phyloP scores from a whole-genome alignment of 352 stramenopile species.

The Globisporangium emineosum region DNA sequence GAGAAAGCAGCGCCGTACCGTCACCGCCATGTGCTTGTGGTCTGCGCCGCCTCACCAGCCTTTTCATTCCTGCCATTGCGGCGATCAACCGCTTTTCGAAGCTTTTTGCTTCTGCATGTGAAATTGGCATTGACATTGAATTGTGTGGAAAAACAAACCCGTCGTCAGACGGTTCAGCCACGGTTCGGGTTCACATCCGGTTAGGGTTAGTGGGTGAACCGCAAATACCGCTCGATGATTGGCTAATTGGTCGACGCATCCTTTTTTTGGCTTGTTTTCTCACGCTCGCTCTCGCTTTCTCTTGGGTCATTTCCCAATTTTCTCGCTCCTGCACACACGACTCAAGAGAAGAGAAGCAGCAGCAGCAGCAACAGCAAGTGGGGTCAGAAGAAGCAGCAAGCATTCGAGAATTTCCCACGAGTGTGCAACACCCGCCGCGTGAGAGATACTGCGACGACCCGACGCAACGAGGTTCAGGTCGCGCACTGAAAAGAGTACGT shows the following conservation, averaged over 20 bases:
- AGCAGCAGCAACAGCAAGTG: neutral
- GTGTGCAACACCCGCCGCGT: slow-evolving; percentile 4
- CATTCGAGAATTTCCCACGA: neutral
- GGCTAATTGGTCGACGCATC: neutral
- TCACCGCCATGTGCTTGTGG: neutral
- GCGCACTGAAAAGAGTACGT: neutral
- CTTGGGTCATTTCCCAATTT: slow-evolving; percentile 46
- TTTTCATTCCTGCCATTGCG: neutral
- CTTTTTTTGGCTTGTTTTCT: slow-evolving; percentile 23
- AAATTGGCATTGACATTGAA: neutral
- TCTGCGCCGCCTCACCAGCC: no score
- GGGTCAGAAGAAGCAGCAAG: neutral
- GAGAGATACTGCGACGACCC: neutral
- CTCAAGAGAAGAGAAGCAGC: slow-evolving; percentile 12
- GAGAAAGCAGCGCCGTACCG: neutral
- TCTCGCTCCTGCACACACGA: slow-evolving; percentile 26
- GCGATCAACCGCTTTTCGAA: neutral
- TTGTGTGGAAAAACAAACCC: slow-evolving; percentile 1
- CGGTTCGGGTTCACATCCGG: neutral
- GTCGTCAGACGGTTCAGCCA: slow-evolving; percentile 1
- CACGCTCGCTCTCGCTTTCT: slow-evolving; percentile 12
- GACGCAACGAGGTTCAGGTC: neutral
- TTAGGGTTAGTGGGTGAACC: slow-evolving; percentile 10
- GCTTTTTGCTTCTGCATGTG: neutral
- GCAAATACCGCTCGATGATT: neutral